Evolutionary conservation across 2,329 filamentous ascomycete species (phyloP).

Genomic region (Ophiocordyceps polyrhachis-furcata): DNA sequence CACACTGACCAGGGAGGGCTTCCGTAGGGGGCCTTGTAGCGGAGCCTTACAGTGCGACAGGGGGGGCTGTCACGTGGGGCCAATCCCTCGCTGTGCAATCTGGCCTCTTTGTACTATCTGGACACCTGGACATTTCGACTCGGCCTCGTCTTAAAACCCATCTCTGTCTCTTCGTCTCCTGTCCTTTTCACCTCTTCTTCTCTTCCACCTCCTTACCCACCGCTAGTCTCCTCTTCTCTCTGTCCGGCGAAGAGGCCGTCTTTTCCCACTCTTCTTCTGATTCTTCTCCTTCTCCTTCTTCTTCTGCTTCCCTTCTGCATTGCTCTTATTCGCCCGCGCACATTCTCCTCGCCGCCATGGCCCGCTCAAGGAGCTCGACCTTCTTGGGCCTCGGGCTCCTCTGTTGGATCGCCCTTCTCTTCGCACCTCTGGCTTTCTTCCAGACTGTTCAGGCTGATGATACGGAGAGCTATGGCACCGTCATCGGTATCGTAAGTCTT

Average conservation of each 20-base stretch:
- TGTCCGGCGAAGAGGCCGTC: conserved; percentile 11
- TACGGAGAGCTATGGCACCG: conserved; percentile 63
- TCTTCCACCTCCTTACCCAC: conserved; percentile 7
- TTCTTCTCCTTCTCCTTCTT: conserved; percentile 5
- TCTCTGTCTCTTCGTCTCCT: conserved; percentile 9
- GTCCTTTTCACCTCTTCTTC: conserved; percentile 10
- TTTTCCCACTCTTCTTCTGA: conserved; percentile 6
- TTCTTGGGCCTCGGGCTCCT: conserved; percentile 72
- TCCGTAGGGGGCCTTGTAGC: background rate
- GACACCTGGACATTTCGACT: conserved; percentile 21
- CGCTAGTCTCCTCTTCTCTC: background rate
- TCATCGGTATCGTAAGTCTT: conserved; percentile 67
- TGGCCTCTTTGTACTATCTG: conserved; percentile 28
- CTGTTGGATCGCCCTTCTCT: conserved; percentile 79
- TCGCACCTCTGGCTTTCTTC: conserved; percentile 73
- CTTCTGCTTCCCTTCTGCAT: conserved; percentile 6
- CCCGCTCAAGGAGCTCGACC: conserved; percentile 47
- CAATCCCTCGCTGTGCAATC: conserved; percentile 19
- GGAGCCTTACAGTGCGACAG: conserved; percentile 4
- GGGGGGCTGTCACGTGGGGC: conserved; percentile 13
- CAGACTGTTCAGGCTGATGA: conserved; percentile 58
- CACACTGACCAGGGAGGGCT: too few relatives aligned
- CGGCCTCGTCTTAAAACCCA: conserved; percentile 16
- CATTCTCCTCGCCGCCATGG: conserved; percentile 19
- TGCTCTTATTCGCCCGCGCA: conserved; percentile 1